Conservation (phyloP, 2,329 filamentous ascomycete species). For the Neoarthrinium moseri region DNA sequence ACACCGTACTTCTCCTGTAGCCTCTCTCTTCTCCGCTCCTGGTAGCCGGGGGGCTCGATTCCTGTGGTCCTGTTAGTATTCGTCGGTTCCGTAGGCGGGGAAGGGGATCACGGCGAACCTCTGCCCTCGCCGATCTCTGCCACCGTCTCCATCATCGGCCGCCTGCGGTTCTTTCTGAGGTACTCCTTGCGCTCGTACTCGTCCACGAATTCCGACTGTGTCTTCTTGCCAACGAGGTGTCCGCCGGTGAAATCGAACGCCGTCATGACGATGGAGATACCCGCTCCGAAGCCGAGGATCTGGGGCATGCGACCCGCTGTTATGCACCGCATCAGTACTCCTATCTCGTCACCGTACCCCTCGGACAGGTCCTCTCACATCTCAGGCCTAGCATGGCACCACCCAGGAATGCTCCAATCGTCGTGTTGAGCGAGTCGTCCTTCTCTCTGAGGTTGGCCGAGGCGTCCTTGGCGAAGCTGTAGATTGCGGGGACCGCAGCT, state of each 20-base stretch:
- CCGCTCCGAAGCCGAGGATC: conserved; percentile 61
- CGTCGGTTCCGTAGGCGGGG: conserved; percentile 4
- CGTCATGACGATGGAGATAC: conserved; percentile 52
- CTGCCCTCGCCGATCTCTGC: conserved; percentile 81
- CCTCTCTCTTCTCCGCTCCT: conserved; percentile 77
- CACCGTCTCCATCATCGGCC: conserved; percentile 76
- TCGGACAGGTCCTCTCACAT: conserved; percentile 52
- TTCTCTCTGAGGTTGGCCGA: conserved; percentile 83
- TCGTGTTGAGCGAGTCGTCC: conserved; percentile 75
- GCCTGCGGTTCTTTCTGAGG: conserved; percentile 70
- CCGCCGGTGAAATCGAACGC: conserved; percentile 64
- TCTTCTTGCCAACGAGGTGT: conserved; percentile 47
- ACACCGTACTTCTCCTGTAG: conserved; percentile 87
- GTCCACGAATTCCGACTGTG: conserved; percentile 55
- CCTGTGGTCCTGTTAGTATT: conserved; percentile 46
- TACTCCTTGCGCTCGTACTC: conserved; percentile 77
- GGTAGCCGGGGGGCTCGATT: conserved; percentile 78
- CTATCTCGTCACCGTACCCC: not conserved
- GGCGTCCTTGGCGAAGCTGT: conserved; percentile 73
- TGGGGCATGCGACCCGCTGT: conserved; percentile 61
- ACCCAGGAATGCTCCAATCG: conserved; percentile 73
- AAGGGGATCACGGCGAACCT: conserved; percentile 52
- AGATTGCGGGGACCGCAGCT: conserved; percentile 74
- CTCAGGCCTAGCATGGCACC: conserved; percentile 71
- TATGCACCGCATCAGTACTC: conserved; percentile 12